phyloP scores from a whole-genome alignment of 768 basidiomycete species.

The Dioszegia hungarica region DNA sequence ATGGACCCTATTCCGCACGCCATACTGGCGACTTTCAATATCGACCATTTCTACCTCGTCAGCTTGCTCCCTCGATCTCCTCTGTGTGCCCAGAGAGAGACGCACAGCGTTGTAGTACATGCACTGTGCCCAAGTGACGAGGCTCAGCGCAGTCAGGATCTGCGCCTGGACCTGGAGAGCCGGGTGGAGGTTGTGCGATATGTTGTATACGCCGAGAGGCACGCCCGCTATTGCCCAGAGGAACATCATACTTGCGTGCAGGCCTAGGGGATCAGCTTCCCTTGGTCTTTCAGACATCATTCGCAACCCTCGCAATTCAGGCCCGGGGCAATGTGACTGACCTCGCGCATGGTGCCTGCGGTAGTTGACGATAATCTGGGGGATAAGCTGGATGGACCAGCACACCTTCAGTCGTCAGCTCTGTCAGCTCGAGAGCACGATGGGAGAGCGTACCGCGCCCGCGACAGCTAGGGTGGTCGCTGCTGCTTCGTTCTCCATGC shows the following conservation, averaged over 20 bases:
- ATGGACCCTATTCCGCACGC: neutral
- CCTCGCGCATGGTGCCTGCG: constrained; percentile 2
- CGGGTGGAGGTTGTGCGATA: constrained; percentile 5
- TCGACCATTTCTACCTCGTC: neutral
- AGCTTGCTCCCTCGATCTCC: neutral
- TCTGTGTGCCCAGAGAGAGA: neutral
- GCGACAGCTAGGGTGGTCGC: constrained; percentile 1
- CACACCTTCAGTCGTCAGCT: neutral
- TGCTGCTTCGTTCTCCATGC: constrained; percentile 3
- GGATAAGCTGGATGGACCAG: constrained; percentile 4
- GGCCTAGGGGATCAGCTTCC: too few relatives aligned
- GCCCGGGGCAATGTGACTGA: neutral
- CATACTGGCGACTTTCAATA: neutral
- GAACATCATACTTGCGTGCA: constrained; percentile 8
- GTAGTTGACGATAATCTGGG: constrained; percentile 3
- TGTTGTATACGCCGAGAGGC: constrained; percentile 6
- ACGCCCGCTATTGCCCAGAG: constrained; percentile 2
- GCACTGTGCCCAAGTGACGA: constrained; percentile 5
- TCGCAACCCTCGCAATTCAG: too few relatives aligned
- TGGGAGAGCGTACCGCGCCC: neutral
- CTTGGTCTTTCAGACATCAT: too few relatives aligned
- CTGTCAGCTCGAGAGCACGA: neutral
- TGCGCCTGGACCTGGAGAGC: constrained; percentile 3
- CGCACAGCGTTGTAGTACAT: constrained; percentile 6
- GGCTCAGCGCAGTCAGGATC: constrained; percentile 2